phyloP scores from a whole-genome alignment of 2,329 filamentous ascomycete genomes.

The Talaromyces piceae region DNA sequence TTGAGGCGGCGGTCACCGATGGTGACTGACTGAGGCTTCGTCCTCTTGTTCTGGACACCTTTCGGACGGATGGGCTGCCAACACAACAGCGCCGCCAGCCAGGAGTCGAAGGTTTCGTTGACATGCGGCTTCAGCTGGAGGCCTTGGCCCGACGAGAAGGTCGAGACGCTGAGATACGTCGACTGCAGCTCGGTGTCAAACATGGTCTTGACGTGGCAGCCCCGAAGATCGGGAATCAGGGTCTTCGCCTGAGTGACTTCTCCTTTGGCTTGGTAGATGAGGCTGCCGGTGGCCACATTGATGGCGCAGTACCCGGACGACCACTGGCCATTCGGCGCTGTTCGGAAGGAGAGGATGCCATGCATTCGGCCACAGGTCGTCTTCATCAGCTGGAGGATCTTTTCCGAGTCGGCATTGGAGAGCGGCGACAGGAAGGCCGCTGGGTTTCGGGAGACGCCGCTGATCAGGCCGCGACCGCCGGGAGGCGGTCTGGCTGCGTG shows the following conservation, averaged over 20 bases:
- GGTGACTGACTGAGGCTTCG: conserved; percentile 40
- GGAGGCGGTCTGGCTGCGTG: conserved; percentile 27
- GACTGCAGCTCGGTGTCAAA: conserved; percentile 40
- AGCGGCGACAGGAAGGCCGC: conserved; percentile 28
- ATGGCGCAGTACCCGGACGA: conserved; percentile 46
- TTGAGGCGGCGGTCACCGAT: conserved; percentile 37
- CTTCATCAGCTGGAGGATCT: conserved; percentile 45
- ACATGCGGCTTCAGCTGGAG: conserved; percentile 44
- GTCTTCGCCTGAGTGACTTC: conserved; percentile 42
- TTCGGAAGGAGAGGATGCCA: conserved; percentile 45
- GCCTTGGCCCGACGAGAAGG: conserved; percentile 40
- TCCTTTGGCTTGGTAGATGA: conserved; percentile 45
- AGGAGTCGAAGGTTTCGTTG: conserved; percentile 45
- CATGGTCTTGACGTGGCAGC: conserved; percentile 42
- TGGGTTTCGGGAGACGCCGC: conserved; percentile 21
- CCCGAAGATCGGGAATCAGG: conserved; percentile 43
- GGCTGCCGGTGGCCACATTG: conserved; percentile 43
- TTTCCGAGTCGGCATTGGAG: conserved; percentile 39
- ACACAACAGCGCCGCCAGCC: conserved; percentile 45
- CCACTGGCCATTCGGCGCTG: conserved; percentile 36
- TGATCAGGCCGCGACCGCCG: conserved; percentile 18
- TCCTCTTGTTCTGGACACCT: conserved; percentile 44
- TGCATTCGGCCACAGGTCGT: conserved; percentile 47
- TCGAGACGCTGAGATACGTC: conserved; percentile 43
- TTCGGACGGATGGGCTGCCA: conserved; percentile 46